phyloP scores from a whole-genome alignment of 2,329 filamentous ascomycete species.

The Aspergillus alliaceus region DNA sequence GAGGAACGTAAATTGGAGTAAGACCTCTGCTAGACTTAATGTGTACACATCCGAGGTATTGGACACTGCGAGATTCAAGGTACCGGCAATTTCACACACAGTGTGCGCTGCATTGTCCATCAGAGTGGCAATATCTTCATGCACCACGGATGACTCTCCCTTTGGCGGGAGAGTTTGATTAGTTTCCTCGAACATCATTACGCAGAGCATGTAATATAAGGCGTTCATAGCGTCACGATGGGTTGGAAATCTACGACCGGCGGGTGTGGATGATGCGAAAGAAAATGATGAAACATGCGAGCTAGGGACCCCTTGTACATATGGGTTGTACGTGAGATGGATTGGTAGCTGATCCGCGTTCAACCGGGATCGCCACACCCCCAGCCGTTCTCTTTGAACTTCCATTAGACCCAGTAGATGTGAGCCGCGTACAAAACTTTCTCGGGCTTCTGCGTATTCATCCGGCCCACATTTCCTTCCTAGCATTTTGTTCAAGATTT shows the following conservation, averaged over 20 bases:
- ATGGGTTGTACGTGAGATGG: too few relatives aligned
- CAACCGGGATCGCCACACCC: slow-evolving; percentile 16
- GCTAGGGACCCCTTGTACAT: too few relatives aligned
- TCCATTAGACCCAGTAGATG: slow-evolving; percentile 16
- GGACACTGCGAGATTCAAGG: neutral
- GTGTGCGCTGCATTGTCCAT: neutral
- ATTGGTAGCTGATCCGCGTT: neutral
- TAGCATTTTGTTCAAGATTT: slow-evolving; percentile 5
- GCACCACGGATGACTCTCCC: neutral
- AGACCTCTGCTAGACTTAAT: slow-evolving; percentile 10
- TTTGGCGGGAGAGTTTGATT: neutral
- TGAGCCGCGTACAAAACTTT: slow-evolving; percentile 13
- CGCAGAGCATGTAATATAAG: slow-evolving; percentile 10
- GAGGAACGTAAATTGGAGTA: slow-evolving; percentile 8
- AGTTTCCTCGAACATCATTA: slow-evolving; percentile 9
- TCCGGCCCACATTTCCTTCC: slow-evolving; percentile 3
- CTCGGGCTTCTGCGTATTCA: slow-evolving; percentile 8
- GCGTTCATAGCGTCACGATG: slow-evolving; percentile 17
- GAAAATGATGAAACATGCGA: too few relatives aligned
- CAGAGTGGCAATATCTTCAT: neutral
- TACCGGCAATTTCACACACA: slow-evolving; percentile 1
- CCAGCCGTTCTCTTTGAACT: slow-evolving; percentile 14
- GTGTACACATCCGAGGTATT: slow-evolving; percentile 14
- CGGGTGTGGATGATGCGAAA: neutral
- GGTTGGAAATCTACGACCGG: neutral